A percentile compares a stretch with the other conserved stretches of the same genome.
These are phyloP conservation scores for Sarocladiaceae sp. DNA, from an alignment of 2,329 filamentous ascomycete genomes.

Conservation along the genomic window DNA sequence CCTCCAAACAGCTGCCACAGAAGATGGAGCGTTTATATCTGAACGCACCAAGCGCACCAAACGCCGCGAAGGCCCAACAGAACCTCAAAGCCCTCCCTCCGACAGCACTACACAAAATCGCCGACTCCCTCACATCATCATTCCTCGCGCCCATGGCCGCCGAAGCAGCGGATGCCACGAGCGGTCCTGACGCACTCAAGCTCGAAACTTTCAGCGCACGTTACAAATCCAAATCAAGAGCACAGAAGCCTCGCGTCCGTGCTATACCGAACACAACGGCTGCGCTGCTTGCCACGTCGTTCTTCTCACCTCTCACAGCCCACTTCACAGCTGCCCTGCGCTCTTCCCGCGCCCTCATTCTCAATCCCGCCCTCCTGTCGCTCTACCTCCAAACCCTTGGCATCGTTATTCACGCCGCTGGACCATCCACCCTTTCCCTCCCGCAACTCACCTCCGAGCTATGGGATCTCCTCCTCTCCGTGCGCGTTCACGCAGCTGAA, in stretches of 20 bases:
- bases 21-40: constrained; percentile 68
- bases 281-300: constrained; percentile 63
- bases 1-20: constrained; percentile 71
- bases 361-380: constrained; percentile 68
- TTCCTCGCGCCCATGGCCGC: constrained; percentile 81
- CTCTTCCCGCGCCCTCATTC: constrained; percentile 51
- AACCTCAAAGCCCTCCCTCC: constrained; percentile 44
- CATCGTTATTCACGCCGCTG: constrained; percentile 74
- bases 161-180: constrained; percentile 69
- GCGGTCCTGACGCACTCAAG: constrained; percentile 80
- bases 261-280: constrained; percentile 72
- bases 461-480: constrained; percentile 70
- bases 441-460: constrained; percentile 78
- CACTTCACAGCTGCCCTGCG: constrained; percentile 65
- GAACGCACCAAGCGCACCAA: constrained; percentile 18
- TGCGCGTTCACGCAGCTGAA: constrained; percentile 53
- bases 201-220: constrained; percentile 77
- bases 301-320: constrained; percentile 82
- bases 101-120: constrained; percentile 62
- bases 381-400: constrained; percentile 83
- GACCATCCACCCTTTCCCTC: constrained; percentile 69
- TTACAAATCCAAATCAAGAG: constrained; percentile 27
- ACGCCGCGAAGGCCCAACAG: constrained; percentile 8
- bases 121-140: constrained; percentile 58
- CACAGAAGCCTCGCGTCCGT: constrained; percentile 36